Base-by-base conservation (phyloP, 177 flowering plant genomes). In the Vitis hybrid region DNA sequence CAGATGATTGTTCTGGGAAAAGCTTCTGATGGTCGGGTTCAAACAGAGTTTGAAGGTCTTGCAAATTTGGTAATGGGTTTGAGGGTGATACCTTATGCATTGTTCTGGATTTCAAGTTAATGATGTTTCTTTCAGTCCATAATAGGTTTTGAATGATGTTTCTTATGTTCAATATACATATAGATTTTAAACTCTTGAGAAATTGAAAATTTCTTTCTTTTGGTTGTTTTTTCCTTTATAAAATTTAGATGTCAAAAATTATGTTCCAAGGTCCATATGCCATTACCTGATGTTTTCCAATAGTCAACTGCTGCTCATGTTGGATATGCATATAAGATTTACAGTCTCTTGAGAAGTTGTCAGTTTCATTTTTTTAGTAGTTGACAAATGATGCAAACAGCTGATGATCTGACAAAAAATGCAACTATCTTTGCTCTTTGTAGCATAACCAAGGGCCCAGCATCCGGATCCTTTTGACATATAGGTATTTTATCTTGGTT, bases 1-100 rank as follows among this genome's bases (percentile, higher is more conserved):
- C 90, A 88, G 72, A 80, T 88, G 82, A 64, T 88, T 73, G 60
- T 88, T 51, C 76, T 88, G 45, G 92, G 90, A 63, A 88, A 77
- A 75, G 84, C 90, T 69, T 67, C 92, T 58, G 87, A 83, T 80
- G 71, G 51, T 72, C 81, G 82, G 33, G 86, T 88, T 33, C 78
- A 79, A 67, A 69, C 74, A 61, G 90, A 88, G 62, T 88, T 86
- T 67, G 82, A 88, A 78, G 72, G 61, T 66, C 83, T 88, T 59
- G 82, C 87, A 22, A 39, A 82, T 56, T 62, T 73, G 89, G 91
- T 88, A 81, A 86, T 70, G 53, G 3, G 13, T 48, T 50, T 65
- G 56, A 49, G 59, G 45, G 15, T 69, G 13, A 14, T 51, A 19
- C 59, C 39, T 39, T 56, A 5, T 4, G 7, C 10, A 14, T 60